A percentile compares a stretch with the other conserved stretches of the same genome.
phyloP scores from a whole-genome alignment of 2,329 filamentous ascomycete species.

The Xylariaceae sp. region DNA sequence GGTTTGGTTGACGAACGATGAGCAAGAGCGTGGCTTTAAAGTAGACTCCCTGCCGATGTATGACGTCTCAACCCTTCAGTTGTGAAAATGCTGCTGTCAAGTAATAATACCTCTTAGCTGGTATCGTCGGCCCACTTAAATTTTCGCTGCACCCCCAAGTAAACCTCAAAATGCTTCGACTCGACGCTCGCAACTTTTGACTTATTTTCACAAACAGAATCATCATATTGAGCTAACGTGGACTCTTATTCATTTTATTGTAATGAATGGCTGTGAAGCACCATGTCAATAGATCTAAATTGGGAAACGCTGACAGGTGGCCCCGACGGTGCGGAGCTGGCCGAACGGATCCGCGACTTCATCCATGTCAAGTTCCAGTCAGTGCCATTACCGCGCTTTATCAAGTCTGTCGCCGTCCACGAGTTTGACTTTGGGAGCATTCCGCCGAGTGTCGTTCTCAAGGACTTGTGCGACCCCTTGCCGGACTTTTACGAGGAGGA shows the following conservation, averaged over 20 bases:
- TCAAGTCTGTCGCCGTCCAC: constrained; percentile 91
- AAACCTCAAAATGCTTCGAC: too few relatives aligned
- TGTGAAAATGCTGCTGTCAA: too few relatives aligned
- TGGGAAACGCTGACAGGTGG: constrained; percentile 91
- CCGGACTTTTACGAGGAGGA: constrained; percentile 94
- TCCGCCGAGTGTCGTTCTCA: constrained; percentile 81
- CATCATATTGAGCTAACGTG: background rate
- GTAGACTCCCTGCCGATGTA: too few relatives aligned
- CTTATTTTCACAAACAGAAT: background rate
- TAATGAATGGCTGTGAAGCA: constrained; percentile 4
- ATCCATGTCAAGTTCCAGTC: constrained; percentile 95
- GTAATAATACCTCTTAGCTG: too few relatives aligned
- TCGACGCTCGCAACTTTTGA: too few relatives aligned
- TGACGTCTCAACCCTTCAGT: too few relatives aligned
- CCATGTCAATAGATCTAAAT: constrained; percentile 96
- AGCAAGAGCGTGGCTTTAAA: too few relatives aligned
- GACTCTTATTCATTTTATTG: background rate
- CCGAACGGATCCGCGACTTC: constrained; percentile 84
- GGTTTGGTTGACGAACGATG: too few relatives aligned
- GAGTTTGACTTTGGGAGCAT: constrained; percentile 88
- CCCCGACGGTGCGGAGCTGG: constrained; percentile 78
- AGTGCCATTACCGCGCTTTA: constrained; percentile 87
- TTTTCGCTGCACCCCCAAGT: too few relatives aligned
- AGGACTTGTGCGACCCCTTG: constrained; percentile 93
- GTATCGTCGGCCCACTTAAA: too few relatives aligned